Evolutionary conservation across 2,329 filamentous ascomycete species (phyloP).

Genomic region (Monosporascus sp.): DNA sequence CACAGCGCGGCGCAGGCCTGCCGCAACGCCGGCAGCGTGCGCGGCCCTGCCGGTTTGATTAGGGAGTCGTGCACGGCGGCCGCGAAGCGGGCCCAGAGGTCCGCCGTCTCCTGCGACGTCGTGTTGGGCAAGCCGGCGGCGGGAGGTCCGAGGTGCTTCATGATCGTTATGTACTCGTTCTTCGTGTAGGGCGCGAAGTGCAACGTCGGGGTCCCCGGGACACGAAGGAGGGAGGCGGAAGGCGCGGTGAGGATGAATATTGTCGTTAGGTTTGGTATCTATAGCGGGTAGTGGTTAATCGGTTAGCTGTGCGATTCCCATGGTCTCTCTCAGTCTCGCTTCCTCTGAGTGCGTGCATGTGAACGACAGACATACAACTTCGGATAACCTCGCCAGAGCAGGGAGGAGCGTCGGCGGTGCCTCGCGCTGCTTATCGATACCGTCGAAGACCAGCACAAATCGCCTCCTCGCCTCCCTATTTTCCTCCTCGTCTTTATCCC

Average conservation of each 20-base stretch:
- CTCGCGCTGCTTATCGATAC: slow-evolving; percentile 79
- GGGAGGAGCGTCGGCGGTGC: slow-evolving; percentile 72
- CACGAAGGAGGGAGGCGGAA: slow-evolving; percentile 46
- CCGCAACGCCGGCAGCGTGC: slow-evolving; percentile 70
- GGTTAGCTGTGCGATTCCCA: slow-evolving; percentile 2
- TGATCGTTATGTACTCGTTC: slow-evolving; percentile 70
- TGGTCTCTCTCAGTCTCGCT: no score
- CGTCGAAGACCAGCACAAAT: slow-evolving; percentile 83
- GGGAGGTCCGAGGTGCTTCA: slow-evolving; percentile 44
- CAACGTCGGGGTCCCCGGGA: slow-evolving; percentile 67
- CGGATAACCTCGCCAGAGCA: slow-evolving; percentile 74
- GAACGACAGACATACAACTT: slow-evolving; percentile 55
- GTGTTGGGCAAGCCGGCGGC: slow-evolving; percentile 46
- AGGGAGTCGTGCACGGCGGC: slow-evolving; percentile 84
- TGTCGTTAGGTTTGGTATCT: slow-evolving; percentile 76
- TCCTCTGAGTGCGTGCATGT: no score
- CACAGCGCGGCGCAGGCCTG: slow-evolving; percentile 71
- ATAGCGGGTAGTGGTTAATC: slow-evolving; percentile 2
- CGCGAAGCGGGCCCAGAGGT: slow-evolving; percentile 77
- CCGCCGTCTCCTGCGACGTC: slow-evolving; percentile 49
- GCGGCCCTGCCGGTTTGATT: slow-evolving; percentile 65
- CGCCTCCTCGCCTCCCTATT: slow-evolving; percentile 35
- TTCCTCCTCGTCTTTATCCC: background rate
- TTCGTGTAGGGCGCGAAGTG: slow-evolving; percentile 83
- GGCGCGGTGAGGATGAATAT: slow-evolving; percentile 52